These are phyloP conservation scores for Isabelozyma rhagii DNA, from an alignment of 805 yeast genomes.

Conservation along the genomic window DNA sequence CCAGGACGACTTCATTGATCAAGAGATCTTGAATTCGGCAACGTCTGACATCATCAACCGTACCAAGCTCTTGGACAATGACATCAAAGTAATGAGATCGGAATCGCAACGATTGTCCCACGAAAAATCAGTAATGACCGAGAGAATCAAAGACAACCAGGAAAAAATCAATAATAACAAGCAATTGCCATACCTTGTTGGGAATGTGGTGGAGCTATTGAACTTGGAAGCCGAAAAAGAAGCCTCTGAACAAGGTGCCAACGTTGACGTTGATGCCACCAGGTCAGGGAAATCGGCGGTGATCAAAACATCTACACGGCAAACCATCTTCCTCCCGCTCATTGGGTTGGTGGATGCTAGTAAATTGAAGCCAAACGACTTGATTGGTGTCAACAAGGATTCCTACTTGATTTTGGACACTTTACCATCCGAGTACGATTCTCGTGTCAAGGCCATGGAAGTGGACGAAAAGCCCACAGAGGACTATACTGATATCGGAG, in stretches of 20 bases:
- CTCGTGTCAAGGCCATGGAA: slow-evolving; percentile 98
- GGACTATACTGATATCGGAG: slow-evolving; percentile 96
- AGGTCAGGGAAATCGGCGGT: slow-evolving; percentile 97
- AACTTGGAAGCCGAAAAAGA: slow-evolving; percentile 83
- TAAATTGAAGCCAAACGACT: slow-evolving; percentile 91
- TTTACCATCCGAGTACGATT: slow-evolving; percentile 94
- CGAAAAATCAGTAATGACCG: slow-evolving; percentile 89
- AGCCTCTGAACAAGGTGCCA: slow-evolving; percentile 89
- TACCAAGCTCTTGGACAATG: slow-evolving; percentile 86
- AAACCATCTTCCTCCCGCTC: slow-evolving; percentile 92
- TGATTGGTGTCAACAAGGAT: slow-evolving; percentile 97
- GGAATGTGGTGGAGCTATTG: slow-evolving; percentile 91
- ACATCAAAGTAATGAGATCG: slow-evolving; percentile 89
- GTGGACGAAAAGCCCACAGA: slow-evolving; percentile 99
- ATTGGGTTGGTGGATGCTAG: slow-evolving; percentile 93
- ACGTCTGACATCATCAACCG: slow-evolving; percentile 83
- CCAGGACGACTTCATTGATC: slow-evolving; percentile 65
- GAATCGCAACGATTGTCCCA: slow-evolving; percentile 88
- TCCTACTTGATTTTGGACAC: slow-evolving; percentile 91
- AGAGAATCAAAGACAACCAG: slow-evolving; percentile 90
- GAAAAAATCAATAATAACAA: slow-evolving; percentile 94
- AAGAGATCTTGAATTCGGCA: slow-evolving; percentile 74
- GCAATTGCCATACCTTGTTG: slow-evolving; percentile 93
- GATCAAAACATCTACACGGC: slow-evolving; percentile 95
- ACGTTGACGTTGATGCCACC: slow-evolving; percentile 86